These are phyloP conservation scores for Carex arenaria DNA, from an alignment of 202 grass and related monocot genomes.

Conservation along the genomic window DNA sequence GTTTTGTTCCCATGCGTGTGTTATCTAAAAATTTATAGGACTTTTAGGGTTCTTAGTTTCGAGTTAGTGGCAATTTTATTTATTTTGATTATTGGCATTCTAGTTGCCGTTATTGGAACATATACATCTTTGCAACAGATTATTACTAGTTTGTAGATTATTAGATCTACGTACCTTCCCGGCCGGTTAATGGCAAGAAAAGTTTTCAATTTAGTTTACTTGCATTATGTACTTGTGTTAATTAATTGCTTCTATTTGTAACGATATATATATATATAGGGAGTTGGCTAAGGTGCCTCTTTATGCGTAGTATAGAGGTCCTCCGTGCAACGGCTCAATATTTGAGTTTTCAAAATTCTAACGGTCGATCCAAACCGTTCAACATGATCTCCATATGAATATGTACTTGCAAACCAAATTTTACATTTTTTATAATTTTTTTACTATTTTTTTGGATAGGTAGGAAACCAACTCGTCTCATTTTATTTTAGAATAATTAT, in stretches of 20 bases:
- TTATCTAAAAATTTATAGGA: slow-evolving; percentile 58
- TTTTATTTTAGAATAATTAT: too few relatives aligned
- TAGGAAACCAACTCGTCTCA: too few relatives aligned
- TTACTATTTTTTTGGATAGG: too few relatives aligned
- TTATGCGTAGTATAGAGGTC: too few relatives aligned
- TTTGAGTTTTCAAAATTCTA: too few relatives aligned
- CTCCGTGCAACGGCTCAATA: too few relatives aligned
- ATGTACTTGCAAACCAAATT: too few relatives aligned
- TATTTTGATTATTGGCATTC: slow-evolving; percentile 37
- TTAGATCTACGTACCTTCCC: neutral
- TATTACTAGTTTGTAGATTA: slow-evolving; percentile 26
- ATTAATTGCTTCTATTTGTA: neutral
- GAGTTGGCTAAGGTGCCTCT: too few relatives aligned
- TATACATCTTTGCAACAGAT: slow-evolving; percentile 59
- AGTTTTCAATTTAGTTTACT: neutral
- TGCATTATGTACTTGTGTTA: neutral
- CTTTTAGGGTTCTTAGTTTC: neutral
- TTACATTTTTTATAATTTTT: too few relatives aligned
- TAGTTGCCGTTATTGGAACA: slow-evolving; percentile 39
- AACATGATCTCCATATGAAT: too few relatives aligned
- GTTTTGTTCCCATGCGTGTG: slow-evolving; percentile 56
- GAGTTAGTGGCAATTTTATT: slow-evolving; percentile 36
- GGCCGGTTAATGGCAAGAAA: neutral
- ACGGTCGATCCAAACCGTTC: too few relatives aligned
- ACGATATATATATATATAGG: too few relatives aligned